Conservation (phyloP, 2,329 filamentous ascomycete species). For the Cladosporium sp. region DNA sequence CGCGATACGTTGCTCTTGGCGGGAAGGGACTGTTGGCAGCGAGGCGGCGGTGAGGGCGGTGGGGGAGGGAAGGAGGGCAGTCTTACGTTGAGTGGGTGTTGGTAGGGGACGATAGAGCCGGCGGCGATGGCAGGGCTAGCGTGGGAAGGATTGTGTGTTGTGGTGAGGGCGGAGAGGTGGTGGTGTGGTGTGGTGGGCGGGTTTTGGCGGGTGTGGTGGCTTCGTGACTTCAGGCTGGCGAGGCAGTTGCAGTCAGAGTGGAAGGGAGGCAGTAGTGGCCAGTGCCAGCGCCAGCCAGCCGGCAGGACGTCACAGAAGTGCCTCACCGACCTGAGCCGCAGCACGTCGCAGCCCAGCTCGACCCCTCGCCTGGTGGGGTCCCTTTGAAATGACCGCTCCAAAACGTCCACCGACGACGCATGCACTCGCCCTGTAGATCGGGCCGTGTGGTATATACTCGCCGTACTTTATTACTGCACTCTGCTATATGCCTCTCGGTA, state of each 20-base stretch:
- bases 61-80: not conserved
- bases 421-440: not conserved
- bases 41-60: constrained; percentile 3
- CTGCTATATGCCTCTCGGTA: too few species aligned
- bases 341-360: not conserved
- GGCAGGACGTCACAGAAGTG: not conserved
- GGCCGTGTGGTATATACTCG: too few species aligned
- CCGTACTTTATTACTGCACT: too few species aligned
- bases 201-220: constrained; percentile 5
- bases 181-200: constrained; percentile 6
- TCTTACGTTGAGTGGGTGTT: constrained; percentile 10
- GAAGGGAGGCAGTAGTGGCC: not conserved
- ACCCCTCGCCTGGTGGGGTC: not conserved
- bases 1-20: constrained; percentile 6
- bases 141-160: constrained; percentile 3
- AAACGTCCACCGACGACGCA: not conserved
- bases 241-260: constrained; percentile 3
- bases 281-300: not conserved
- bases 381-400: not conserved
- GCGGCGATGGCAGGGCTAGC: constrained; percentile 6
- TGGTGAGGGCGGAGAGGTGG: constrained; percentile 2
- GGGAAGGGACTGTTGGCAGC: constrained; percentile 2
- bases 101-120: constrained; percentile 4
- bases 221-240: not conserved
- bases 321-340: not conserved